These are phyloP conservation scores for Saccharomyces pastorianus DNA, from an alignment of 1,139 yeast species.

Conservation along the genomic window DNA sequence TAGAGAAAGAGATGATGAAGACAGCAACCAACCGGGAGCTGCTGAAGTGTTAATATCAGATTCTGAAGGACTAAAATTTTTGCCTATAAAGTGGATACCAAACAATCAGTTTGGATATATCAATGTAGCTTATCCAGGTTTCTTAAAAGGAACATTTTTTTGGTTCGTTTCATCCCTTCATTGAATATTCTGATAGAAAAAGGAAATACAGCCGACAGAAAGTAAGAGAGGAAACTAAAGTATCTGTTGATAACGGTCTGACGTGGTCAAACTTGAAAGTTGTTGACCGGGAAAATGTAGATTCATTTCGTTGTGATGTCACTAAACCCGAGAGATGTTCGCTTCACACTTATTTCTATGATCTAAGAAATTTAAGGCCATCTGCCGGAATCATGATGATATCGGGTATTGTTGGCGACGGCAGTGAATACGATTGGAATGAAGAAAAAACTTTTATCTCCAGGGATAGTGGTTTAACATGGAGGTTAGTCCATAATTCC, in stretches of 20 bases:
- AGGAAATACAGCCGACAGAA: not conserved
- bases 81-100: slow-evolving; percentile 10
- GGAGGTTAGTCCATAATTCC: slow-evolving; percentile 51
- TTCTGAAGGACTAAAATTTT: slow-evolving; percentile 25
- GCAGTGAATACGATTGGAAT: not conserved
- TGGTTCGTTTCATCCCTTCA: slow-evolving; percentile 1
- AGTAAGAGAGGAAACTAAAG: slow-evolving; percentile 32
- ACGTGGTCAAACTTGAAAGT: slow-evolving; percentile 52
- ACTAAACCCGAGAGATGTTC: slow-evolving; percentile 53
- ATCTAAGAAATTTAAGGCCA: slow-evolving; percentile 41
- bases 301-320: slow-evolving; percentile 49
- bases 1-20: not conserved
- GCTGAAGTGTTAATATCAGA: slow-evolving; percentile 22
- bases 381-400: slow-evolving; percentile 73
- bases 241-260: slow-evolving; percentile 58
- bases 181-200: not conserved
- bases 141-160: slow-evolving; percentile 18
- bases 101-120: slow-evolving; percentile 7
- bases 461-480: slow-evolving; percentile 34
- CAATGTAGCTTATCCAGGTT: slow-evolving; percentile 3
- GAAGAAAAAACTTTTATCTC: slow-evolving; percentile 1
- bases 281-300: slow-evolving; percentile 35
- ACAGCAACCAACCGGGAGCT: not conserved
- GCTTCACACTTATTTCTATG: slow-evolving; percentile 5
- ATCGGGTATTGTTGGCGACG: slow-evolving; percentile 45